A percentile compares a stretch with the other conserved stretches of the same genome.
These are phyloP conservation scores for Salix viminalis DNA, from an alignment of 345 rosid species.

Conservation along the genomic window DNA sequence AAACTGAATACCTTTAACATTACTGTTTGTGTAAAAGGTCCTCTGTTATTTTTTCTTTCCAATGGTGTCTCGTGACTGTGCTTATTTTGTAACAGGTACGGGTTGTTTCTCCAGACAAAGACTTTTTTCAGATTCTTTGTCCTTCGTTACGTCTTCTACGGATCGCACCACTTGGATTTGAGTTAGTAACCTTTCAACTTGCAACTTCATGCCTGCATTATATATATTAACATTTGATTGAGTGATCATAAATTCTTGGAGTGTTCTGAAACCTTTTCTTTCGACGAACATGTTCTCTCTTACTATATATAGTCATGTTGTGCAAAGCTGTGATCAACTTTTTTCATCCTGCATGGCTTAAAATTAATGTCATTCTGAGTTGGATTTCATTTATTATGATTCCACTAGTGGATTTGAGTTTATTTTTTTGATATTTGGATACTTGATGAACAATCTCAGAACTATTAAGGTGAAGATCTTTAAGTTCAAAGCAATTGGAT, in stretches of 20 bases:
- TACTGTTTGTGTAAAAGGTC: neutral
- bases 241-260: neutral
- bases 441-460: no score
- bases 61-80: neutral
- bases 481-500: no score
- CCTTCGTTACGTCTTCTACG: constrained; percentile 93
- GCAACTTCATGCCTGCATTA: neutral
- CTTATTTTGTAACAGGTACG: constrained; percentile 53
- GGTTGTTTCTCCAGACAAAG: constrained; percentile 98
- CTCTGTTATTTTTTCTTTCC: neutral
- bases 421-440: neutral
- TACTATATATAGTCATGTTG: neutral
- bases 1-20: neutral
- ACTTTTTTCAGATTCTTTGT: constrained; percentile 92
- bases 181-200: constrained; percentile 45
- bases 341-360: neutral
- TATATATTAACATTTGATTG: neutral
- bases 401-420: neutral
- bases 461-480: no score
- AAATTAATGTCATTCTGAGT: neutral
- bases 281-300: neutral
- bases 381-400: neutral
- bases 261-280: neutral
- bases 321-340: neutral
- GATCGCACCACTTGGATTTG: constrained; percentile 83